Base-by-base conservation (phyloP, 306 rosid species). In the Rosa persica region DNA sequence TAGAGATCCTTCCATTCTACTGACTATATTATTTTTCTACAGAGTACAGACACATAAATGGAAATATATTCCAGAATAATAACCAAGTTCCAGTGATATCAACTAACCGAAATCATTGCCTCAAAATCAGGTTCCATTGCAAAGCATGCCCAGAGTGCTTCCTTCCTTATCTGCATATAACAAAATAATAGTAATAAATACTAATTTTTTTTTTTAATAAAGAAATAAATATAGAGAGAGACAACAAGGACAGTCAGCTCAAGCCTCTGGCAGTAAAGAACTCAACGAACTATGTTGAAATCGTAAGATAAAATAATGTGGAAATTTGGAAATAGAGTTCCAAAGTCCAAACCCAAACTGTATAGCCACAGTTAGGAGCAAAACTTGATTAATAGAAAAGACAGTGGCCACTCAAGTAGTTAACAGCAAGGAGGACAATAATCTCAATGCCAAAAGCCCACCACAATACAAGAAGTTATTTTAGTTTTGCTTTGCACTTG, bases 61-160 rank as follows among this genome's bases (percentile, higher is more conserved):
- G 40, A 44, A 17, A 44, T 8, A 65, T n/a, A 51, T 30, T 25
- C 38, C 12, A 58, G 16, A 44, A 54, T 1, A 0, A 40, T 5
- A 34, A 58, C n/a, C 17, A 30, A 60, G 42, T 9, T 57, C 2
- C 39, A 12, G 17, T n/a, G 16, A 22, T 66, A 67, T 70, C 70
- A 72, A 86, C 98, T 70, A 47, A 94, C 98, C 80, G 97, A 23
- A 78, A 64, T 89, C 97, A 92, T 88, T 80, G 98, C 97, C 85
- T 89, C 98, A 76, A 68, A 78, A 87, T 85, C 72, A 74, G 98
- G 98, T 80, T 72, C 86, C 91, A 95, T 19, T 40, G 98, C 93
- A 79, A 91, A 95, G 88, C 98, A 92, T 48, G 98, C 97, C 98
- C 97, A 91, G 40, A 95, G 96, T 25, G 98, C 97, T 78, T 95